Evolutionary conservation across 1,284 basidiomycete genomes (phyloP), one percentile per base, ranked within the genome.

Genomic region (Tilletia indica): DNA sequence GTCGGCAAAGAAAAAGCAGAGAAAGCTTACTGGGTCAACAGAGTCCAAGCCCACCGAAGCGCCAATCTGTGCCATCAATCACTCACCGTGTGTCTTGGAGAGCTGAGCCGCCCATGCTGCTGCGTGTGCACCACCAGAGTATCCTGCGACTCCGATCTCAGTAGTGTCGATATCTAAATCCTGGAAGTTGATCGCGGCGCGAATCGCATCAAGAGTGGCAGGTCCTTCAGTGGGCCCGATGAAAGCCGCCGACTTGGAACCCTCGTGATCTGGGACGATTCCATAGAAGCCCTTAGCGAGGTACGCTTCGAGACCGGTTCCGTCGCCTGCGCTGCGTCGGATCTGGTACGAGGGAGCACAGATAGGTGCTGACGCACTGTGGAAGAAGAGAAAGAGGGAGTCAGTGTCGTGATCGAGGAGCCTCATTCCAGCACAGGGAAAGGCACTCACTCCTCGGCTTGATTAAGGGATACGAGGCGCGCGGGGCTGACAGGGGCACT

Each of bases 391-490:
- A 16, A 68, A 48, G 4, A 72, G 71, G 3, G 66, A 61, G 67
- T 75, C 73, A 66, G 71, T 74, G 8, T 74, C 71, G 38, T 72
- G 6, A 3, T 71, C 66, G 19, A 67, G 31, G 21, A 74, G 74
- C 4, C 56, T 66, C 9, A 73, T 34, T 42, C 74, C 68, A 67
- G 68, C 71, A 68, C 71, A 76, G 68, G 74, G 75, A 1, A 78
- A 78, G 5, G 77, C 76, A 21, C 81, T 81, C 47, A 74, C 45
- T 74, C 73, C 63, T 68, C 68, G n/a, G 54, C 58, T 8, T 36
- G 21, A 6, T 49, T 54, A 36, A 49, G 61, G 38, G 68, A 68
- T 12, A 74, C 34, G 58, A 74, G 31, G 38, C 56, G 25, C 31
- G 54, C 39, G 25, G 72, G 51, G 12, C 51, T 34, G 14, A 51